Evolutionary conservation across 2,329 filamentous ascomycete species (phyloP).

Genomic region (Keithomyces neogunnii): DNA sequence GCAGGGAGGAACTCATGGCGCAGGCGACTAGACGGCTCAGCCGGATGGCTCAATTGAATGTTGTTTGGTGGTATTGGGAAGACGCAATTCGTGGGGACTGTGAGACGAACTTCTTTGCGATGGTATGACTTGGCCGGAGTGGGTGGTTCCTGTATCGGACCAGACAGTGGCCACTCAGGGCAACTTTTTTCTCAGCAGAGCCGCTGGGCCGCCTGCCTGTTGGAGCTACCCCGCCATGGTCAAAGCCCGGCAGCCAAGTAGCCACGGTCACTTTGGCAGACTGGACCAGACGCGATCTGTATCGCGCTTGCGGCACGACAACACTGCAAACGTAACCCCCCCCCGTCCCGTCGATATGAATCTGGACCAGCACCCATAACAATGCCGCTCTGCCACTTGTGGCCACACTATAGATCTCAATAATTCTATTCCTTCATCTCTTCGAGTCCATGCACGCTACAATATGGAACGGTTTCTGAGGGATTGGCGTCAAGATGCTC

Average conservation of each 20-base stretch:
- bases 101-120: too few relatives aligned
- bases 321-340: too few relatives aligned
- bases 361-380: background rate
- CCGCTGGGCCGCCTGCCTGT: background rate
- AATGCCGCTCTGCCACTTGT: background rate
- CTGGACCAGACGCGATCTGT: too few relatives aligned
- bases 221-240: conserved; percentile 6
- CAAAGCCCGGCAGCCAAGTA: background rate
- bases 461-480: conserved; percentile 90
- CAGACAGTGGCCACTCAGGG: conserved; percentile 8
- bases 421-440: background rate
- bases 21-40: background rate
- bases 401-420: background rate
- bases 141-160: conserved; percentile 18
- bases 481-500: conserved; percentile 89
- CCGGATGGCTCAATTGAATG: too few relatives aligned
- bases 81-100: background rate
- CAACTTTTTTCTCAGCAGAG: conserved; percentile 12
- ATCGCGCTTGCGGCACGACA: too few relatives aligned
- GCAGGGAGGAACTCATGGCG: conserved; percentile 17
- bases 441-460: conserved; percentile 12
- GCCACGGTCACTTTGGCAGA: background rate
- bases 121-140: too few relatives aligned
- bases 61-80: background rate
- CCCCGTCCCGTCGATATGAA: too few relatives aligned